A percentile compares a stretch with the other conserved stretches of the same genome.
These are phyloP conservation scores for Sporothrix luriei DNA, from an alignment of 2,329 filamentous ascomycete genomes.

Conservation along the genomic window DNA sequence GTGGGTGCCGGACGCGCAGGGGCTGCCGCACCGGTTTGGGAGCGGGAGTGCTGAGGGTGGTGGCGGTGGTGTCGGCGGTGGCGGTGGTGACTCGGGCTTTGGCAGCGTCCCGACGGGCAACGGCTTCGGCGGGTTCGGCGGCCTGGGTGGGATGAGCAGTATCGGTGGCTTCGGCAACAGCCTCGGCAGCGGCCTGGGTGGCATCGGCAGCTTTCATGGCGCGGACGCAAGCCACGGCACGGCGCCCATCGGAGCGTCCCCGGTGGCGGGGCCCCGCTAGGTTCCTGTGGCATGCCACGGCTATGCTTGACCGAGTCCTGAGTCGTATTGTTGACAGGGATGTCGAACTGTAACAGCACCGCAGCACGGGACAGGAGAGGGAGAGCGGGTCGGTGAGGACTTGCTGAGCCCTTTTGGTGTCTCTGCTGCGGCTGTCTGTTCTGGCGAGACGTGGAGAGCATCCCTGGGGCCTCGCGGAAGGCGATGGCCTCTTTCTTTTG, in stretches of 20 bases:
- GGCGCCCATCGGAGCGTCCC: background rate
- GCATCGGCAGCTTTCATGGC: background rate
- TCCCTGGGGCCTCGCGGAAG: background rate
- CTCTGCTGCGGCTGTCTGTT: background rate
- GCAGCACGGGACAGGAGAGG: background rate
- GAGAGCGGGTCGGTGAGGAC: constrained; percentile 33
- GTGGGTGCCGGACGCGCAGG: constrained; percentile 54
- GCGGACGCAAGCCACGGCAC: background rate
- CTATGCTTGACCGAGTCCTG: no score
- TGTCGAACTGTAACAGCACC: background rate
- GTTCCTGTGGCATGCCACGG: background rate
- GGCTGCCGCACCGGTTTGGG: constrained; percentile 39
- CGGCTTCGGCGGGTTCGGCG: constrained; percentile 12
- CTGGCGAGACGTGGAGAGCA: background rate
- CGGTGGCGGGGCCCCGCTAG: background rate
- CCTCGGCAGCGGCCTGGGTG: background rate
- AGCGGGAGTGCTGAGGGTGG: constrained; percentile 49
- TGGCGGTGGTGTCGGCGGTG: constrained; percentile 17
- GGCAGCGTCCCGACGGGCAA: constrained; percentile 10
- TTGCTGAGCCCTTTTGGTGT: constrained; percentile 8
- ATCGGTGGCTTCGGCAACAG: background rate
- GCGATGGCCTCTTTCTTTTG: background rate
- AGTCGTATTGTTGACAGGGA: background rate
- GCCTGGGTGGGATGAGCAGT: background rate
- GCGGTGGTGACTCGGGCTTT: constrained; percentile 46